Evolutionary conservation across 2,329 filamentous ascomycete species (phyloP), one percentile per base, ranked within the genome.

Genomic region (Penicillium brevicompactum): DNA sequence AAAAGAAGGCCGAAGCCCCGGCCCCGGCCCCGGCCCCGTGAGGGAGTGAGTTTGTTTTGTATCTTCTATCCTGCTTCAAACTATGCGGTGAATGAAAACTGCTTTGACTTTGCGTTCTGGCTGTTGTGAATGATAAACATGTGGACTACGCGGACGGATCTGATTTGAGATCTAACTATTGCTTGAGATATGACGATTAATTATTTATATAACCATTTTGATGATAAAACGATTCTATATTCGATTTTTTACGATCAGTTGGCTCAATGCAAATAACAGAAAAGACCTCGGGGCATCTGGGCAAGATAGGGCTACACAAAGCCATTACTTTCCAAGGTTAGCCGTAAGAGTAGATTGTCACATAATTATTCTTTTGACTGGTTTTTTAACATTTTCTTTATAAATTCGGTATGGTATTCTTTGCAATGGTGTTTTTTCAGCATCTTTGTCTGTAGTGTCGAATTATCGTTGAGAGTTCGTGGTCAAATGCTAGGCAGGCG

Each of bases 1-100:
- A 69, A 71, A 78, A 78, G 74, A 79, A 77, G 73, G 70, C 75
- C 70, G 74, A 76, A 66, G 24, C 32, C 24, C 54, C 66, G 57
- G 57, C 66, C 50, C 58, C 56, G 3, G 46, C 51, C 8, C 38
- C 58, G 59, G 44, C 59, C 60, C 55, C 51, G n/a, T 54, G 32
- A 54, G 24, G 32, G 24, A 31, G 7, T 37, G 3, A n/a, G 14
- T n/a, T 34, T 34, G 34, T 27, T 27, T 27, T 37, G 34, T 37
- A n/a, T n/a, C 6, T n/a, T 37, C 31, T 34, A 34, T 18, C 18
- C 18, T 34, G 31, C 31, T 34, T 34, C 10, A 34, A 9, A 2
- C 13, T 11, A 5, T 34, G 31, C 13, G 31, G 31, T 34, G 10
- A 34, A 34, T 14, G 31, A 34, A 34, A 34, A 11, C 31, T 34